A percentile compares a stretch with the other conserved stretches of the same genome.
Conservation (phyloP, 2,329 filamentous ascomycete species). For the Xylariaceae sp. region DNA sequence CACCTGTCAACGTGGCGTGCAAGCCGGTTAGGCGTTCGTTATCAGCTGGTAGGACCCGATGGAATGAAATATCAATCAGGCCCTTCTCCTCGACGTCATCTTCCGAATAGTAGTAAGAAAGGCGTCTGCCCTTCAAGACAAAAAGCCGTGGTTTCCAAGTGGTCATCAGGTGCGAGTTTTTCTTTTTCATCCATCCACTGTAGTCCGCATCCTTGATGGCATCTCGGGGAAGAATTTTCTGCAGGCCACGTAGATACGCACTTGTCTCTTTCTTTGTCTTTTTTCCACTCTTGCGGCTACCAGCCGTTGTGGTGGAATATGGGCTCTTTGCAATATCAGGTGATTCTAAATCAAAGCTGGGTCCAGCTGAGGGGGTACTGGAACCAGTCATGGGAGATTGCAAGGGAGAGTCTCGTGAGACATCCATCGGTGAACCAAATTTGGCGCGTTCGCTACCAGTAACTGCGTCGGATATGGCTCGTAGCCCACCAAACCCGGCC, state of each 20-base stretch:
- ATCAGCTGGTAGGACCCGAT: constrained; percentile 91
- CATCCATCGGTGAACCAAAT: constrained; percentile 44
- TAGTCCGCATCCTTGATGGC: constrained; percentile 86
- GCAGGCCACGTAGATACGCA: constrained; percentile 81
- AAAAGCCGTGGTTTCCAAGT: constrained; percentile 98
- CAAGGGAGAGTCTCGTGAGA: constrained; percentile 48
- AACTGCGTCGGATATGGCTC: constrained; percentile 77
- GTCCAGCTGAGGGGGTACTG: constrained; percentile 57
- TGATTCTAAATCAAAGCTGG: constrained; percentile 75
- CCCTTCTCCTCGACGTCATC: constrained; percentile 89
- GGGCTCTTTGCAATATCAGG: constrained; percentile 57
- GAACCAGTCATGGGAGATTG: constrained; percentile 73
- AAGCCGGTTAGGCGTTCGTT: constrained; percentile 85
- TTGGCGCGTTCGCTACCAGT: constrained; percentile 49
- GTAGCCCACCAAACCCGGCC: constrained; percentile 58
- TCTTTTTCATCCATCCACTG: constrained; percentile 99
- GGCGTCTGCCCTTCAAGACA: constrained; percentile 79
- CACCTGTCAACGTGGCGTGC: constrained; percentile 86
- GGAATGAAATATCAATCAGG: constrained; percentile 94
- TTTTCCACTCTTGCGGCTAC: constrained; percentile 43
- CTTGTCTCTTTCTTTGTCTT: constrained; percentile 94
- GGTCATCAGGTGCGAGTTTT: constrained; percentile 90
- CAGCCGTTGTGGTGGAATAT: constrained; percentile 42
- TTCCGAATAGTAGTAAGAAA: constrained; percentile 96
- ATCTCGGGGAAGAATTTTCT: constrained; percentile 74